These are phyloP conservation scores for Phialocephala sp. DNA, from an alignment of 2,329 filamentous ascomycete species.

Conservation along the genomic window DNA sequence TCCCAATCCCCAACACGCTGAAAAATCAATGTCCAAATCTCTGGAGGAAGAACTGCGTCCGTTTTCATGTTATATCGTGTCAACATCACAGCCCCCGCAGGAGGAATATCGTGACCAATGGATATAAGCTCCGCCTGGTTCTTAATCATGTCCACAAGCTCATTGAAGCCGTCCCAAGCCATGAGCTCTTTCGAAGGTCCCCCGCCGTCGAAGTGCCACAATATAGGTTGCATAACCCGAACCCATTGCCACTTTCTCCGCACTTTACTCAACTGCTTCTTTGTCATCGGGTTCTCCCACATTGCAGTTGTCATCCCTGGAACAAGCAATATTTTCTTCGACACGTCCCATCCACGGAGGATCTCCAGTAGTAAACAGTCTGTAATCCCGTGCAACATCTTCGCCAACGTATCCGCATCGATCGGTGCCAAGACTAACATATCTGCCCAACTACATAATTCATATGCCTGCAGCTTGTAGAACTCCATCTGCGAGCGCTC, in stretches of 20 bases:
- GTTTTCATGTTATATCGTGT: slow-evolving; percentile 49
- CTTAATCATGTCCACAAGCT: slow-evolving; percentile 75
- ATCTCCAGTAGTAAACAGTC: slow-evolving; percentile 83
- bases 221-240: slow-evolving; percentile 76
- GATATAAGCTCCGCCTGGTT: slow-evolving; percentile 79
- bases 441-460: slow-evolving; percentile 87
- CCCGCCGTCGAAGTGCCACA: slow-evolving; percentile 77
- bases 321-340: slow-evolving; percentile 83
- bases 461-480: slow-evolving; percentile 60
- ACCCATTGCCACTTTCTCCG: slow-evolving; percentile 87
- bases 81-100: slow-evolving; percentile 47
- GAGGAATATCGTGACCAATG: slow-evolving; percentile 66
- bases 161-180: slow-evolving; percentile 69
- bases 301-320: slow-evolving; percentile 88
- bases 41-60: slow-evolving; percentile 68
- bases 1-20: slow-evolving; percentile 91
- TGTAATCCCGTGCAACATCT: slow-evolving; percentile 85
- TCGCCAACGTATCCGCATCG: slow-evolving; percentile 81
- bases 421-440: slow-evolving; percentile 84
- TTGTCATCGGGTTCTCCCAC: slow-evolving; percentile 90
- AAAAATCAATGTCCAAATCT: slow-evolving; percentile 89
- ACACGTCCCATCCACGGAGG: slow-evolving; percentile 83
- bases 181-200: slow-evolving; percentile 58
- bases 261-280: slow-evolving; percentile 85
- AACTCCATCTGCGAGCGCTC: slow-evolving; percentile 50